Percentiles rank a stretch among this genome's conserved stretches.
Conservation (phyloP, 495 filamentous ascomycete species). For the Xylaria cubensis region DNA sequence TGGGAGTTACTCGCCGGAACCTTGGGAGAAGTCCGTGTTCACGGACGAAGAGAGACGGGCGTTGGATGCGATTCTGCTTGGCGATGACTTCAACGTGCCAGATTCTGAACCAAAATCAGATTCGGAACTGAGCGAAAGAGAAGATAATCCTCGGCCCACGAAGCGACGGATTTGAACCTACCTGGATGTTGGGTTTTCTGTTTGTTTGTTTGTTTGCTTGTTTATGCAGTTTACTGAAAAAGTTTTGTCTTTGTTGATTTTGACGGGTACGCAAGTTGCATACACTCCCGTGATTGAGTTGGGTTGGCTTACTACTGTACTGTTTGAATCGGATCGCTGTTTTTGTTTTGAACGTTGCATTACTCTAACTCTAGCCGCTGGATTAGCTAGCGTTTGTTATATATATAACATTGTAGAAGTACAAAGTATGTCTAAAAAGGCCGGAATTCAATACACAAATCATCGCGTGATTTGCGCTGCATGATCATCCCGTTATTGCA, state of each 20-base stretch:
- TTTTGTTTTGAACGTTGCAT: not conserved
- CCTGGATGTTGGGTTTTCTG: not conserved
- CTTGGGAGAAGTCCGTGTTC: no score
- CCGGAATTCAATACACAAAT: not conserved
- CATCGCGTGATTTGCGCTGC: conserved; percentile 1
- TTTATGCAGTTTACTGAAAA: not conserved
- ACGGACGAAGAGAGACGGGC: no score
- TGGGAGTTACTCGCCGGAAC: no score
- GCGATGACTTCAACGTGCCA: no score
- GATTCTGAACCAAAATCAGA: not conserved
- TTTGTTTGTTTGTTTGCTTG: not conserved
- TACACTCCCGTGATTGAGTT: not conserved
- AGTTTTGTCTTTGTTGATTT: not conserved
- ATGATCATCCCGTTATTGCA: not conserved
- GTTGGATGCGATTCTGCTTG: no score
- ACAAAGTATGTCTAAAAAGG: not conserved
- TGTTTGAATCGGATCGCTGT: not conserved
- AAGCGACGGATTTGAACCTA: not conserved
- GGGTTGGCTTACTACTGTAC: not conserved
- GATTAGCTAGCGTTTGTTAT: not conserved
- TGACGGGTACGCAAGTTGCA: not conserved
- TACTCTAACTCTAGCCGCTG: not conserved
- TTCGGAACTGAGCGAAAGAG: not conserved
- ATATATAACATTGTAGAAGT: not conserved
- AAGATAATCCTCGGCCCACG: not conserved